Evolutionary conservation across 345 rosid genomes (phyloP).

Genomic region (Boechera stricta): DNA sequence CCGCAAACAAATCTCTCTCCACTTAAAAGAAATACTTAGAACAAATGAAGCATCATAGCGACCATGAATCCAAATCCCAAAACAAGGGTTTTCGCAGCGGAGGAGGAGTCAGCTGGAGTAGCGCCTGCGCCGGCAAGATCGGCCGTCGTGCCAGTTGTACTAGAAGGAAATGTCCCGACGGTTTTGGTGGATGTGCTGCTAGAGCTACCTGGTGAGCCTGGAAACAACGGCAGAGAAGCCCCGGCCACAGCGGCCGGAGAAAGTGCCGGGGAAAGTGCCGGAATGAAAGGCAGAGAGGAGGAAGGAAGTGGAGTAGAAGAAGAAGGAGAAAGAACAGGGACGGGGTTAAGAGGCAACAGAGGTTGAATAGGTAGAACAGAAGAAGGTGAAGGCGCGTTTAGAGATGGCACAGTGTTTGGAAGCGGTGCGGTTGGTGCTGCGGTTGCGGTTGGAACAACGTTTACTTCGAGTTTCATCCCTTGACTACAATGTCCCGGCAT

Average conservation of each 20-base stretch:
- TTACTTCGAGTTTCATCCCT: slow-evolving; percentile 79
- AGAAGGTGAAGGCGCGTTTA: slow-evolving; percentile 44
- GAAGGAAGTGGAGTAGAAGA: slow-evolving; percentile 45
- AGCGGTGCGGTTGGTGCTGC: slow-evolving; percentile 39
- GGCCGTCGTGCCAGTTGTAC: slow-evolving; percentile 6
- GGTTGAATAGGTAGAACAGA: slow-evolving; percentile 45
- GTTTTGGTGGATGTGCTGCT: slow-evolving; percentile 46
- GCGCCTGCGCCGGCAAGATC: slow-evolving; percentile 31
- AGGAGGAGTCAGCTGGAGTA: slow-evolving; percentile 37
- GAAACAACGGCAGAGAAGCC: slow-evolving; percentile 44
- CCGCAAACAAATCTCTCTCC: slow-evolving; percentile 8
- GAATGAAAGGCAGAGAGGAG: slow-evolving; percentile 43
- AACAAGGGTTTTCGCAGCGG: slow-evolving; percentile 28
- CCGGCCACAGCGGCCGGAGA: slow-evolving; percentile 38
- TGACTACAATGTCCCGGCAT: slow-evolving; percentile 63
- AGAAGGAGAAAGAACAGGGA: slow-evolving; percentile 40
- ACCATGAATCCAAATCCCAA: slow-evolving; percentile 42
- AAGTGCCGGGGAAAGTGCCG: slow-evolving; percentile 27
- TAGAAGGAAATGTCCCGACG: slow-evolving; percentile 43
- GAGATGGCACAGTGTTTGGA: slow-evolving; percentile 41
- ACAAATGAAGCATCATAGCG: slow-evolving; percentile 45
- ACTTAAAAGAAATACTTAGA: slow-evolving; percentile 11
- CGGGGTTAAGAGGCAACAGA: slow-evolving; percentile 42
- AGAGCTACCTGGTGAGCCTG: slow-evolving; percentile 42
- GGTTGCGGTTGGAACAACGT: slow-evolving; percentile 47